Conservation (phyloP, 495 filamentous ascomycete species). For the Xylaria venustula region DNA sequence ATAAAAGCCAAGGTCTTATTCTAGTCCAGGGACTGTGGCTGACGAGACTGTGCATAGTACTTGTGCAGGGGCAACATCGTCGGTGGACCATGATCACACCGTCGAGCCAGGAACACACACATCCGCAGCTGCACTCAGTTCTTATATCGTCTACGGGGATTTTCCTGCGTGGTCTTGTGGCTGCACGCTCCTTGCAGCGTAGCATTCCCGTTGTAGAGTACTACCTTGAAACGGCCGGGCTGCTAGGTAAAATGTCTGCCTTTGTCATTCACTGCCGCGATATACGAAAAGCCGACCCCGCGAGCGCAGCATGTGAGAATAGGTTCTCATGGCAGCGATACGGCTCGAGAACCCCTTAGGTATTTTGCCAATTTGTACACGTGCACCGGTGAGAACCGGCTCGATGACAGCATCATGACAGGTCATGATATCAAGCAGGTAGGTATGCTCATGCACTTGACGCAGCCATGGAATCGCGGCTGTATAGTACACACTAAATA, state of each 20-base stretch:
- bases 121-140: neutral
- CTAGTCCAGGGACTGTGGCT: too few relatives aligned
- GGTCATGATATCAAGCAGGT: neutral
- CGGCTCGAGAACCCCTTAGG: neutral
- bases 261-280: neutral
- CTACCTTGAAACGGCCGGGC: neutral
- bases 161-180: neutral
- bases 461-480: too few relatives aligned
- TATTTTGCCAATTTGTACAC: neutral
- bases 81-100: neutral
- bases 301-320: too few relatives aligned
- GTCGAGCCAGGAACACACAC: neutral
- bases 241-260: neutral
- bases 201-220: neutral
- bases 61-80: neutral
- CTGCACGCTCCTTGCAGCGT: slow-evolving; percentile 7
- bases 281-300: neutral
- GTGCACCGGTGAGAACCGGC: neutral
- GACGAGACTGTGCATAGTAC: too few relatives aligned
- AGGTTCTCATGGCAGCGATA: neutral
- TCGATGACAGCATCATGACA: neutral
- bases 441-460: too few relatives aligned
- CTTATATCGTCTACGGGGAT: neutral
- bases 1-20: too few relatives aligned
- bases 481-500: neutral